Evolutionary conservation across 2,329 filamentous ascomycete genomes (phyloP).

Genomic region (Cladorrhinum sp.): DNA sequence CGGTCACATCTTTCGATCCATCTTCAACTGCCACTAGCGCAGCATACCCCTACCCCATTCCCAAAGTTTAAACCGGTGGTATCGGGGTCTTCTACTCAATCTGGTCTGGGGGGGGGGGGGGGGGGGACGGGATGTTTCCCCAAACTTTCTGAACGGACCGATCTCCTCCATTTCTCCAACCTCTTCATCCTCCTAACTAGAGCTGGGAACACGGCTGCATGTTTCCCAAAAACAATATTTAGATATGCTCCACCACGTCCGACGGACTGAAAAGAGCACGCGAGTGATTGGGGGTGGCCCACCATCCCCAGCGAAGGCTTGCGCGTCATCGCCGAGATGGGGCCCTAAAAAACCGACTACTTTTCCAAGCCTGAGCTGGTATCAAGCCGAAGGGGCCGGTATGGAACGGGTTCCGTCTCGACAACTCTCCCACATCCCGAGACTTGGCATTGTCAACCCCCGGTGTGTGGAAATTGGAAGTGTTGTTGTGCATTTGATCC

Average conservation of each 20-base stretch:
- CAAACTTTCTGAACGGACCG: not conserved
- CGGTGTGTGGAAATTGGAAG: not conserved
- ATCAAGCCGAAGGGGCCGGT: not conserved
- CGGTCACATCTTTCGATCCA: not conserved
- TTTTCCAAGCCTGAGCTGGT: not conserved
- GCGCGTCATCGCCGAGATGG: not conserved
- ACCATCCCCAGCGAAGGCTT: not conserved
- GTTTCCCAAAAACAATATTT: not conserved
- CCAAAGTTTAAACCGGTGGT: not conserved
- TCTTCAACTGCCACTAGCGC: not conserved
- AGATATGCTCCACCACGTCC: too few relatives aligned
- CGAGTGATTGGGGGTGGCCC: not conserved
- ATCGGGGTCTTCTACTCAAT: not conserved
- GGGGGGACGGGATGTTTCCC: not conserved
- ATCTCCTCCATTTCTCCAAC: not conserved
- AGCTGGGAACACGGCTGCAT: too few relatives aligned
- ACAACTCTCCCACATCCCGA: not conserved
- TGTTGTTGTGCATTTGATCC: not conserved
- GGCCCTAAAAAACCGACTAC: not conserved
- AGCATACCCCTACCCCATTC: not conserved
- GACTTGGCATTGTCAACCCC: not conserved
- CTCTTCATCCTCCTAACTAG: not conserved
- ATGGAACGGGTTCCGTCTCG: not conserved
- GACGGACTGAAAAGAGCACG: not conserved
- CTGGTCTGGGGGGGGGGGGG: not conserved